Evolutionary conservation across 805 yeast genomes (phyloP), one percentile per base, ranked within the genome.

Genomic region (Sugiyamaella qingdaonensis): DNA sequence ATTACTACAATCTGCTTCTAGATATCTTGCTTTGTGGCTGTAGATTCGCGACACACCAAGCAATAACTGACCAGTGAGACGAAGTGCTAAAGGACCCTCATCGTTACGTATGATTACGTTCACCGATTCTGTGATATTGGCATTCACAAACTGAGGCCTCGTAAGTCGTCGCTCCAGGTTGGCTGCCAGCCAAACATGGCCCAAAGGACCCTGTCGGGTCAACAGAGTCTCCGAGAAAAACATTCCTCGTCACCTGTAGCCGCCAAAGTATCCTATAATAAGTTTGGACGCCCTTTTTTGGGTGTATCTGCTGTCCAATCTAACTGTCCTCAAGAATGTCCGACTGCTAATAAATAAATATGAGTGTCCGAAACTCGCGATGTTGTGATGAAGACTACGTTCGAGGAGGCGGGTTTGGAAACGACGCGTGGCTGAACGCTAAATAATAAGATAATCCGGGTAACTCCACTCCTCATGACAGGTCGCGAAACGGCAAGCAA

Each of bases 151-250:
- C 64, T 87, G 92, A 50, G 80, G 81, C 61, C 85, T 85, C 42
- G 90, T 78, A 33, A 88, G 77, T 59, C 84, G 85, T 61, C 82
- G 81, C 61, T 90, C 95, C 69, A 90, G 78, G 65, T 88, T 90
- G 18, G 96, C 92, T 9, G 97, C 97, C 46, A 90, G 75, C 97
- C 97, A 90, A 8, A 89, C 90, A 58, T 85, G 87, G 2, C 95
- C 95, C 55, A 90, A 73, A 1, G 96, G 96, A 2, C 96, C 95
- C 64, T 84, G 84, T 55, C 80, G 83, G 1, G 87, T 75, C 18
- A 84, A 73, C 32, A 82, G 67, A 48, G 74, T 73, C 50, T 79
- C 82, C 1, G 82, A 73, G 55, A 71, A 76, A 58, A 77, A 74
- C 83, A 79, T 78, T 41, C 19, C 24, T 24, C 3, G 29, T 24